A percentile compares a stretch with the other conserved stretches of the same genome.
phyloP scores from a whole-genome alignment of 805 yeast species.

The Ogataea wickerhamii region DNA sequence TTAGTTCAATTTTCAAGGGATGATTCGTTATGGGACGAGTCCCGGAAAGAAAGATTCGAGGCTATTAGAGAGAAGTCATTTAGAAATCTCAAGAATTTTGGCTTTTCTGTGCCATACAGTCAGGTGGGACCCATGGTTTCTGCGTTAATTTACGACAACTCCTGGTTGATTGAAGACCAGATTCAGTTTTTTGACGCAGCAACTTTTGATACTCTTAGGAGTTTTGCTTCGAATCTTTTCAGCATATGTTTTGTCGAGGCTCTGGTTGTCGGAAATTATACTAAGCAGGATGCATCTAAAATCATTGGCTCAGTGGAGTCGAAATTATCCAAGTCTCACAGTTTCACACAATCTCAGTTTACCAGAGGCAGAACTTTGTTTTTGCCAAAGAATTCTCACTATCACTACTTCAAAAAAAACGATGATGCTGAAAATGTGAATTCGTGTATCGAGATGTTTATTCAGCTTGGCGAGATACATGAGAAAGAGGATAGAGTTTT shows the following conservation, averaged over 20 bases:
- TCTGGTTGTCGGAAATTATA: slow-evolving; percentile 74
- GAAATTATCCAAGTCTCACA: slow-evolving; percentile 33
- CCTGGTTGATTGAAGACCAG: slow-evolving; percentile 65
- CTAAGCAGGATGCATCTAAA: slow-evolving; percentile 48
- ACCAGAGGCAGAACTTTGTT: slow-evolving; percentile 41
- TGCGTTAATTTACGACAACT: slow-evolving; percentile 64
- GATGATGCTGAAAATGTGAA: slow-evolving; percentile 72
- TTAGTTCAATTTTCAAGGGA: slow-evolving; percentile 42
- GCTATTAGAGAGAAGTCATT: slow-evolving; percentile 59
- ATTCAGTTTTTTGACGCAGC: slow-evolving; percentile 44
- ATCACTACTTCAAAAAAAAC: slow-evolving; percentile 46
- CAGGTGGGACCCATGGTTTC: slow-evolving; percentile 67
- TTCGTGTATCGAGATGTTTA: slow-evolving; percentile 75
- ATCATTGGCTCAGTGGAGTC: slow-evolving; percentile 42
- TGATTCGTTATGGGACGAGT: slow-evolving; percentile 22
- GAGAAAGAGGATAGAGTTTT: slow-evolving; percentile 44
- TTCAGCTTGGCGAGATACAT: slow-evolving; percentile 57
- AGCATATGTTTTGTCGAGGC: slow-evolving; percentile 64
- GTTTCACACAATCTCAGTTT: slow-evolving; percentile 42
- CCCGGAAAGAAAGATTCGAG: slow-evolving; percentile 58
- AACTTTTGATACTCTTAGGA: slow-evolving; percentile 39
- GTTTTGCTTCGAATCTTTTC: slow-evolving; percentile 50
- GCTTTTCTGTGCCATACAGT: slow-evolving; percentile 70
- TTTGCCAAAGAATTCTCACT: slow-evolving; percentile 37
- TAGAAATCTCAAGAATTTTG: slow-evolving; percentile 65